These are phyloP conservation scores for Curvularia spicifera DNA, from an alignment of 2,329 filamentous ascomycete species.

Conservation along the genomic window DNA sequence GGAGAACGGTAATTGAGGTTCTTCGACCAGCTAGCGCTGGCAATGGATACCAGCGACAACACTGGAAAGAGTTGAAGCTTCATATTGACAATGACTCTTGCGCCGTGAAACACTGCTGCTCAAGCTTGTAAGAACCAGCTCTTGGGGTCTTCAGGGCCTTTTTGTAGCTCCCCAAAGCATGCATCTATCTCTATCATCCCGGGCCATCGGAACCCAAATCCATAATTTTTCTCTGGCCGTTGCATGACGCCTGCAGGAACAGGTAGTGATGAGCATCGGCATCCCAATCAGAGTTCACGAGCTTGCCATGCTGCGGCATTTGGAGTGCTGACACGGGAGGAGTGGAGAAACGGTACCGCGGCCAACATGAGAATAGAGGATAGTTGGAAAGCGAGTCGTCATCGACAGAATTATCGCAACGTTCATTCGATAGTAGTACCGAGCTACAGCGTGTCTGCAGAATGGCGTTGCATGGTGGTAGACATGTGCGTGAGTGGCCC, in stretches of 20 bases:
- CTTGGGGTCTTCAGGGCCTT: slow-evolving; percentile 17
- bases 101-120: slow-evolving; percentile 1
- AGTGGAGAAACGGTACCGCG: slow-evolving; percentile 4
- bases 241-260: slow-evolving; percentile 36
- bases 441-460: slow-evolving; percentile 2
- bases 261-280: neutral
- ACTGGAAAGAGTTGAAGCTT: slow-evolving; percentile 36
- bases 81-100: slow-evolving; percentile 26
- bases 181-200: slow-evolving; percentile 11
- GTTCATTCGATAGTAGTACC: slow-evolving; percentile 14
- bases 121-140: slow-evolving; percentile 7
- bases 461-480: neutral
- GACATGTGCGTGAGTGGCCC: slow-evolving; percentile 16
- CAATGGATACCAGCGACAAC: slow-evolving; percentile 23
- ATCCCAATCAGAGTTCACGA: slow-evolving; percentile 29
- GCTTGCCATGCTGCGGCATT: slow-evolving; percentile 26
- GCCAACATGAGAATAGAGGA: slow-evolving; percentile 8
- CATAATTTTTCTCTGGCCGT: slow-evolving; percentile 11
- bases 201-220: slow-evolving; percentile 9
- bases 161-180: slow-evolving; percentile 28
- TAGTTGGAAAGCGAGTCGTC: slow-evolving; percentile 12
- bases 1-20: slow-evolving; percentile 74
- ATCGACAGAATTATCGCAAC: slow-evolving; percentile 12
- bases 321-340: slow-evolving; percentile 13
- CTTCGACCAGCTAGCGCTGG: slow-evolving; percentile 39